Evolutionary conservation across 2,329 filamentous ascomycete genomes (phyloP).

Genomic region (Claviceps quebecensis): DNA sequence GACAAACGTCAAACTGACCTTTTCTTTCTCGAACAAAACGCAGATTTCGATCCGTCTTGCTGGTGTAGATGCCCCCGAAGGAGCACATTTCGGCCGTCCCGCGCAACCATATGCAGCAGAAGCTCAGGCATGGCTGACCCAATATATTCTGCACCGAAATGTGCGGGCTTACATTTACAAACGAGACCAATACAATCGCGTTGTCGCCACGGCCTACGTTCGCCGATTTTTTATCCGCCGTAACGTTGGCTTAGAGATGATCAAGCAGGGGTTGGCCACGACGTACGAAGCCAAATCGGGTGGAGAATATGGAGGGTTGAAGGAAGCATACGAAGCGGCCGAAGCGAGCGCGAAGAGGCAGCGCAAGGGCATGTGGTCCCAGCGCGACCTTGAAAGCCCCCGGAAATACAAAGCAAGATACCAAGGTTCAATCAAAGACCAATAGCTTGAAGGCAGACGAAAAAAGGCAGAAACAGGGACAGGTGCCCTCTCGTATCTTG

Average conservation of each 20-base stretch:
- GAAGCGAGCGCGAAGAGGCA: conserved; percentile 52
- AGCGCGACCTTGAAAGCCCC: conserved; percentile 61
- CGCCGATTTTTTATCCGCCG: conserved; percentile 52
- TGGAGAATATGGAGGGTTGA: conserved; percentile 68
- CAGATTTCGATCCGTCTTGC: conserved; percentile 82
- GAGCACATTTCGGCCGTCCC: conserved; percentile 79
- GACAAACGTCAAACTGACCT: not conserved
- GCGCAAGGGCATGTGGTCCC: conserved; percentile 62
- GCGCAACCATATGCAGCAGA: conserved; percentile 75
- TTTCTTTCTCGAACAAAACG: not conserved
- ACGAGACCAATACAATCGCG: conserved; percentile 81
- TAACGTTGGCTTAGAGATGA: conserved; percentile 83
- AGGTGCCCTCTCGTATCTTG: not conserved
- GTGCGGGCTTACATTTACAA: conserved; percentile 75
- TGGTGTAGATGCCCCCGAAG: conserved; percentile 84
- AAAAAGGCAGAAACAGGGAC: not conserved
- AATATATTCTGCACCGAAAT: conserved; percentile 54
- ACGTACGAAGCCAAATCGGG: conserved; percentile 89
- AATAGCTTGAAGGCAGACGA: conserved; percentile 3
- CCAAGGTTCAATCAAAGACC: conserved; percentile 10
- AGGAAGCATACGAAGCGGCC: conserved; percentile 48
- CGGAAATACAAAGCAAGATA: conserved; percentile 63
- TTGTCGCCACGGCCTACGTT: conserved; percentile 74
- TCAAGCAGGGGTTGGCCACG: conserved; percentile 71
- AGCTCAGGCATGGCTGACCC: conserved; percentile 66